Conservation (phyloP, 305 asterid species). For the Withania somnifera region DNA sequence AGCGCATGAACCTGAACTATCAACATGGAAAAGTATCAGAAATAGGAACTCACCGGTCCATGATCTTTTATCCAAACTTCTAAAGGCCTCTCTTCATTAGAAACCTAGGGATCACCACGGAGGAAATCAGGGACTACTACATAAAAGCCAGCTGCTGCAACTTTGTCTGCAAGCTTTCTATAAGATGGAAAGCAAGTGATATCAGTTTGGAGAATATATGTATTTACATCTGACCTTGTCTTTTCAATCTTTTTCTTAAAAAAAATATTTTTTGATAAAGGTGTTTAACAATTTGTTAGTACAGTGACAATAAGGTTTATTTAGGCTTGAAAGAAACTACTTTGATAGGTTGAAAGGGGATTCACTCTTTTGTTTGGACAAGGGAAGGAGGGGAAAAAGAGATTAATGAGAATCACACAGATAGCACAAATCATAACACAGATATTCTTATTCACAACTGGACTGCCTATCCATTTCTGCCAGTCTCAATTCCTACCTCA, state of each 20-base stretch:
- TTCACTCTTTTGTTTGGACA: neutral
- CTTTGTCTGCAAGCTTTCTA: constrained; percentile 64
- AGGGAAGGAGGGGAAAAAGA: neutral
- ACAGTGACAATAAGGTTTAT: neutral
- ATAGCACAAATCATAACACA: no score
- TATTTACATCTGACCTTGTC: neutral
- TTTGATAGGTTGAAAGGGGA: neutral
- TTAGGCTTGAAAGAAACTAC: neutral
- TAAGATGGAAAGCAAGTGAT: neutral
- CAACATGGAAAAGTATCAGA: neutral
- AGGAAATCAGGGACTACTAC: constrained; percentile 64
- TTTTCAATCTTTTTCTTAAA: no score
- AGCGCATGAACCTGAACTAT: no score
- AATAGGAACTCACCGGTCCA: constrained; percentile 33
- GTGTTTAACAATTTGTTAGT: neutral
- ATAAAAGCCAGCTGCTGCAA: constrained; percentile 48
- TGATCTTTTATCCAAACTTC: constrained; percentile 38
- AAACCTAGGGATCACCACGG: constrained; percentile 39
- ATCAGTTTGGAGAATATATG: neutral
- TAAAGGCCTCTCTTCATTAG: constrained; percentile 4
- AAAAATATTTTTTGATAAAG: neutral
- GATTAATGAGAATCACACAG: no score
- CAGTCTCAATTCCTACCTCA: constrained; percentile 27
- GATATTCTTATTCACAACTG: neutral
- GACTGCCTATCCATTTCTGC: neutral